Percentiles rank a stretch among this genome's conserved stretches.
Conservation (phyloP, 495 filamentous ascomycete genomes). For the Podospora comata region DNA sequence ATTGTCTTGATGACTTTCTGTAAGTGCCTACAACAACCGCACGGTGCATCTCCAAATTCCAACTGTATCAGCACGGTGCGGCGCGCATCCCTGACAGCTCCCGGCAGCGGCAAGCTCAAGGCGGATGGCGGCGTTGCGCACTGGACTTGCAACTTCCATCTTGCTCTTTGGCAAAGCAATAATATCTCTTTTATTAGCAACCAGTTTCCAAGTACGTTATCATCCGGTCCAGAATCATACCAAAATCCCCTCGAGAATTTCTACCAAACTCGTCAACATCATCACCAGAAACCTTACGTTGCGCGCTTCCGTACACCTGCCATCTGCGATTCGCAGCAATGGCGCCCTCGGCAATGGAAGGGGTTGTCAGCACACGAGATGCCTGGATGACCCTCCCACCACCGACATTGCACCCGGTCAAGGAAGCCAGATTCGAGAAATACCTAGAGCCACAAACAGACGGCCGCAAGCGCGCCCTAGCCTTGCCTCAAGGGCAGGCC, state of each 20-base stretch:
- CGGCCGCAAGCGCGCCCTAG: slow-evolving; percentile 60
- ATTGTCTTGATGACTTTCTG: neutral
- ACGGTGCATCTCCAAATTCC: neutral
- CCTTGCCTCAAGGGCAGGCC: slow-evolving; percentile 41
- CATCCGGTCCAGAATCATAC: neutral
- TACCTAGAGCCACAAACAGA: slow-evolving; percentile 64
- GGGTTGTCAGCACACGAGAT: slow-evolving; percentile 33
- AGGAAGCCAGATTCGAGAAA: slow-evolving; percentile 77
- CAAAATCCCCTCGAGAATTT: neutral
- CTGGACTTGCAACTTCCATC: neutral
- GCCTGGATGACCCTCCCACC: slow-evolving; percentile 44
- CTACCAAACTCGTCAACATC: neutral
- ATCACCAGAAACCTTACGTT: neutral
- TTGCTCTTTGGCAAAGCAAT: neutral
- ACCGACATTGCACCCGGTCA: slow-evolving; percentile 49
- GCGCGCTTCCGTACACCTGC: neutral
- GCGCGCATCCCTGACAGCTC: neutral
- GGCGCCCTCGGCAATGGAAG: slow-evolving; percentile 45
- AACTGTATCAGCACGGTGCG: neutral
- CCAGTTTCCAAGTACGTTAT: neutral
- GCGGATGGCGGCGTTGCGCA: neutral
- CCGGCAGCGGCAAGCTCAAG: neutral
- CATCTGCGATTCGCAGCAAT: slow-evolving; percentile 25
- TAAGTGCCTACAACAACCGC: neutral
- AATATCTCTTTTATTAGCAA: neutral